phyloP scores from a whole-genome alignment of 2,329 filamentous ascomycete genomes.

The Corinectria fuckeliana region DNA sequence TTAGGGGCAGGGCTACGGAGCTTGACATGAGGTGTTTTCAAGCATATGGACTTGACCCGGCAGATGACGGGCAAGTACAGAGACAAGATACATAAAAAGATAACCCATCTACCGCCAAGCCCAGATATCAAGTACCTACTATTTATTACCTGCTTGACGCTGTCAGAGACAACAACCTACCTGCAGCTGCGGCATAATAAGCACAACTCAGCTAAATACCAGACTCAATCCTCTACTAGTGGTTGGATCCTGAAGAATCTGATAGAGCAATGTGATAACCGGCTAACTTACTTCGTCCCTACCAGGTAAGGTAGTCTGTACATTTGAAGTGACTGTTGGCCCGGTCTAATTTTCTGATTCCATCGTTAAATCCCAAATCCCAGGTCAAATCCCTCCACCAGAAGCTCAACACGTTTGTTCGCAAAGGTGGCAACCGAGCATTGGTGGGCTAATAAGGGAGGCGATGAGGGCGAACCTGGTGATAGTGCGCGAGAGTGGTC shows the following conservation, averaged over 20 bases:
- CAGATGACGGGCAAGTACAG: not conserved
- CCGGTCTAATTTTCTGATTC: too few relatives aligned
- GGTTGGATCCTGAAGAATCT: not conserved
- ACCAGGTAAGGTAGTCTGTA: too few relatives aligned
- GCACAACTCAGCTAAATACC: too few relatives aligned
- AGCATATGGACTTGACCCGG: not conserved
- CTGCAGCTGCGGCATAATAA: too few relatives aligned
- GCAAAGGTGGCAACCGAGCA: constrained; percentile 3
- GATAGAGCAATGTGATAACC: not conserved
- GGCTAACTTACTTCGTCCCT: not conserved
- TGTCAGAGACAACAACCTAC: too few relatives aligned
- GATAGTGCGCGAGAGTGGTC: constrained; percentile 10
- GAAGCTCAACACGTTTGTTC: constrained; percentile 3
- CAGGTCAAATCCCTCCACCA: constrained; percentile 9
- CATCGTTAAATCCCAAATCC: not conserved
- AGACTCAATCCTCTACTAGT: too few relatives aligned
- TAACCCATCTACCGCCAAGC: not conserved
- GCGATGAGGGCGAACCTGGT: constrained; percentile 3
- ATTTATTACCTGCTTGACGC: too few relatives aligned
- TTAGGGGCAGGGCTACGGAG: not conserved
- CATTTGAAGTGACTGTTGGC: too few relatives aligned
- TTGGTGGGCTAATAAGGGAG: not conserved
- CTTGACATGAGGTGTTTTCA: constrained; percentile 7
- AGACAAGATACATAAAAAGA: not conserved
- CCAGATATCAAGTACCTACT: too few relatives aligned